Conservation (phyloP, 768 basidiomycete species). For the Erythrobasidium yunnanense region DNA sequence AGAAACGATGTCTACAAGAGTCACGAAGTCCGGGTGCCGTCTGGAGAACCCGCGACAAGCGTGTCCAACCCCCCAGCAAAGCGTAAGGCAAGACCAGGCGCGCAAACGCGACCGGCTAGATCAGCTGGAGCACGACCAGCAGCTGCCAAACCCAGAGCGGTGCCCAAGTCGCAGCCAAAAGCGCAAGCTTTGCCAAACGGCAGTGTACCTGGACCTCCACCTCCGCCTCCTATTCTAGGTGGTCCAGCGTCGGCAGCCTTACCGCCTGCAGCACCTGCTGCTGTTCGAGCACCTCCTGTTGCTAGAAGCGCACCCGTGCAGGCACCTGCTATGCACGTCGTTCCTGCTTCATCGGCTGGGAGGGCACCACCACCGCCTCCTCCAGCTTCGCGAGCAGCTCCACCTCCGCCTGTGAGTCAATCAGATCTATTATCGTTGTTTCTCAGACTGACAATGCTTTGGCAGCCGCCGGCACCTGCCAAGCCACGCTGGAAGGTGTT, state of each 20-base stretch:
- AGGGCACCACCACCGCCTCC: conserved; percentile 47
- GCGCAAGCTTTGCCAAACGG: conserved; percentile 38
- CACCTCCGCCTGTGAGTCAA: conserved; percentile 46
- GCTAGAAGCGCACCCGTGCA: background rate
- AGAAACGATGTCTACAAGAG: conserved; percentile 86
- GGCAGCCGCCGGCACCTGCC: background rate
- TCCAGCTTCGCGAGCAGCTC: conserved; percentile 46
- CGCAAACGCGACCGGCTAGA: conserved; percentile 67
- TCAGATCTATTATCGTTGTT: too few relatives aligned
- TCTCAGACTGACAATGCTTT: background rate
- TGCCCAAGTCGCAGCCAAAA: conserved; percentile 44
- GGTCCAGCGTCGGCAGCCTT: background rate
- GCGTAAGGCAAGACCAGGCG: conserved; percentile 73
- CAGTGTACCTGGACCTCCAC: conserved; percentile 39
- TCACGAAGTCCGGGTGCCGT: conserved; percentile 71
- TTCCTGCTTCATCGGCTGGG: conserved; percentile 37
- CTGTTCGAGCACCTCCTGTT: background rate
- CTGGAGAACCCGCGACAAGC: conserved; percentile 75
- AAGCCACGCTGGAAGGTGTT: conserved; percentile 40
- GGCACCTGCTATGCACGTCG: background rate
- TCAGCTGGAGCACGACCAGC: background rate
- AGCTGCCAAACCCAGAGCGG: conserved; percentile 32
- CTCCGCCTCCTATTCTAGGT: conserved; percentile 27
- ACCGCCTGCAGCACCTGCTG: background rate
- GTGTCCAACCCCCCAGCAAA: conserved; percentile 71